Conservation (phyloP, 1,139 yeast species). For the Spathaspora sp. region DNA sequence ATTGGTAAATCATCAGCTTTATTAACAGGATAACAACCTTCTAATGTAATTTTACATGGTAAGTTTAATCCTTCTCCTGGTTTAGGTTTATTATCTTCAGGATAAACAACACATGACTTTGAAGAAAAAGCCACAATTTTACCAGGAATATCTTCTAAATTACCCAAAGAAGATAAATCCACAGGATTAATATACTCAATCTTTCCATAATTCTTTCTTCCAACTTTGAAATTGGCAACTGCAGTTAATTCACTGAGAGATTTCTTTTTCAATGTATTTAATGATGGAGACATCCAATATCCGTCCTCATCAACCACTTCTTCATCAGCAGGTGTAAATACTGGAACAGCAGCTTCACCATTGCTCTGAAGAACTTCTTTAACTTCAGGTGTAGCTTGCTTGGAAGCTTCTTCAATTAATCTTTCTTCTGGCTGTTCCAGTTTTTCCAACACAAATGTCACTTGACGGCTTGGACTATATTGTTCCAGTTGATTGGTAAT, state of each 20-base stretch:
- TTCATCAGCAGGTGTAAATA: constrained; percentile 12
- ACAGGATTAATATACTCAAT: constrained; percentile 79
- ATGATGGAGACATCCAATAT: constrained; percentile 84
- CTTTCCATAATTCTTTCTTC: constrained; percentile 76
- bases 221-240: constrained; percentile 70
- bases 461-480: constrained; percentile 28
- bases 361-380: constrained; percentile 10
- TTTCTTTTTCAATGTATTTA: constrained; percentile 58
- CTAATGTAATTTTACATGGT: constrained; percentile 69
- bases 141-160: constrained; percentile 64
- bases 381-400: constrained; percentile 13
- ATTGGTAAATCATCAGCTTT: constrained; percentile 73
- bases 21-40: constrained; percentile 75
- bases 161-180: constrained; percentile 67
- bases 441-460: constrained; percentile 31
- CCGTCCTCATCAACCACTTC: constrained; percentile 51
- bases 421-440: constrained; percentile 6
- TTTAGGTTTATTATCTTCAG: constrained; percentile 63
- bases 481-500: constrained; percentile 1
- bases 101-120: constrained; percentile 70
- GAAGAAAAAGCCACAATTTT: constrained; percentile 60
- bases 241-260: constrained; percentile 62
- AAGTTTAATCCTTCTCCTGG: constrained; percentile 83
- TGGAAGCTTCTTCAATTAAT: constrained; percentile 6
- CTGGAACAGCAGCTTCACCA: constrained; percentile 1